Evolutionary conservation across 257 asterid genomes (phyloP), one percentile per base, ranked within the genome.

Genomic region (Penstemon newberryi): DNA sequence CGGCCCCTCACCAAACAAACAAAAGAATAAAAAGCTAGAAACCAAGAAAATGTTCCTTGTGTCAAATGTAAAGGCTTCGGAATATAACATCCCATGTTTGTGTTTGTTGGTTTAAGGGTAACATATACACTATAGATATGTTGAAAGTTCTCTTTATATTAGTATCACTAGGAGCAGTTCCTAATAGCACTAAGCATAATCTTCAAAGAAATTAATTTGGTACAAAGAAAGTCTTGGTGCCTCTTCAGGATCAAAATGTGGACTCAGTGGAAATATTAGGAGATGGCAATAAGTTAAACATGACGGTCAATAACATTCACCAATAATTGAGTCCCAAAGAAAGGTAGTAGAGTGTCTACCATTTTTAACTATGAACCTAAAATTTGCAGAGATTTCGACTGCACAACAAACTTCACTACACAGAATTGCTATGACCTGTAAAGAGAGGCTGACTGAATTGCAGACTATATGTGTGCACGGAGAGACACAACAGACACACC

Each of bases 191-290:
- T 38, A 42, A 43, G 38, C 67, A 62, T 18, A 62, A 18, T 62
- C 7, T 62, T 19, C 40, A 5, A 61, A 42, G 8, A 6, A 60
- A 43, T 18, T 10, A 56, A 6, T 56, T 33, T 38, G 3, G 6
- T 58, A 15, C 63, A 38, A 58, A 36, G 33, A 66, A 66, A 19
- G 61, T 8, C 52, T 37, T 33, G 4, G 38, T 49, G 45, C 8
- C 41, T 39, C 61, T 53, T 12, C 61, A 9, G 8, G 61, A 52
- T 25, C 70, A 45, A 39, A 15, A 53, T 19, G 61, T 52, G 50
- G 52, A 25, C 70, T 45, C 43, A 56, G 8, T 33, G n/a, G 41
- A 56, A 56, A 33, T 8, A 33, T 37, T 19, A 33, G 62, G 18
- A 56, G 15, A 56, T 56, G 18, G 39, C 7, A 50, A 3, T 50